phyloP scores from a whole-genome alignment of 2,329 filamentous ascomycete species.

The Penicillium sp. region DNA sequence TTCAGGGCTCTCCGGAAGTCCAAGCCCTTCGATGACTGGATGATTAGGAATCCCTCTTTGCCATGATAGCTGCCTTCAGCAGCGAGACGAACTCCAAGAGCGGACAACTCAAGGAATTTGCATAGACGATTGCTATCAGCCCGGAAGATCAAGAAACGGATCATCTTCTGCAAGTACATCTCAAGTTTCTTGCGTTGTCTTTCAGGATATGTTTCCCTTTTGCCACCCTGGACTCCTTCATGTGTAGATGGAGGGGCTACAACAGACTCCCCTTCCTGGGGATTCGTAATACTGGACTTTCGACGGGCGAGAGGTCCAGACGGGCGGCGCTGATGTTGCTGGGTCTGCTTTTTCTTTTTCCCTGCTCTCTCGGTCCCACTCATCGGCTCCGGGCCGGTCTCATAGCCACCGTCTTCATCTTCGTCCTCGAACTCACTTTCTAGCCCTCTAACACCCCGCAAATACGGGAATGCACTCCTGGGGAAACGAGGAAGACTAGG shows the following conservation, averaged over 20 bases:
- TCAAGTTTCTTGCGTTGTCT: slow-evolving; percentile 83
- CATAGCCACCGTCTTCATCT: slow-evolving; percentile 51
- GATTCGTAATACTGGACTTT: slow-evolving; percentile 54
- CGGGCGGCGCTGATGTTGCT: slow-evolving; percentile 44
- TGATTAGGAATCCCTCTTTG: slow-evolving; percentile 92
- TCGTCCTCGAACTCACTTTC: slow-evolving; percentile 79
- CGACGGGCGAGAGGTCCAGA: slow-evolving; percentile 60
- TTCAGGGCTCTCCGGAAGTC: slow-evolving; percentile 81
- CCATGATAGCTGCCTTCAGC: slow-evolving; percentile 97
- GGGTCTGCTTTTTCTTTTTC: slow-evolving; percentile 49
- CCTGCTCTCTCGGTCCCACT: slow-evolving; percentile 65
- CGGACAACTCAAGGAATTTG: slow-evolving; percentile 93
- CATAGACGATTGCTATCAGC: slow-evolving; percentile 94
- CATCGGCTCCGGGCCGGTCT: slow-evolving; percentile 62
- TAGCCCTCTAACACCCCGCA: slow-evolving; percentile 75
- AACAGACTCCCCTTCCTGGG: slow-evolving; percentile 40
- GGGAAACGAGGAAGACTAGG: slow-evolving; percentile 90
- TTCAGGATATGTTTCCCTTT: slow-evolving; percentile 68
- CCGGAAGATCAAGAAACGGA: slow-evolving; percentile 94
- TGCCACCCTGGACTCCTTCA: slow-evolving; percentile 40
- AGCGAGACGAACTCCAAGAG: slow-evolving; percentile 86
- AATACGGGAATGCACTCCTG: slow-evolving; percentile 82
- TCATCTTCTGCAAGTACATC: slow-evolving; percentile 88
- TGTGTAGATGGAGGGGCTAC: slow-evolving; percentile 34
- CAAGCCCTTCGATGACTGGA: slow-evolving; percentile 85